Evolutionary conservation across 2,329 filamentous ascomycete genomes (phyloP).

Genomic region (Anthostomella pinea): DNA sequence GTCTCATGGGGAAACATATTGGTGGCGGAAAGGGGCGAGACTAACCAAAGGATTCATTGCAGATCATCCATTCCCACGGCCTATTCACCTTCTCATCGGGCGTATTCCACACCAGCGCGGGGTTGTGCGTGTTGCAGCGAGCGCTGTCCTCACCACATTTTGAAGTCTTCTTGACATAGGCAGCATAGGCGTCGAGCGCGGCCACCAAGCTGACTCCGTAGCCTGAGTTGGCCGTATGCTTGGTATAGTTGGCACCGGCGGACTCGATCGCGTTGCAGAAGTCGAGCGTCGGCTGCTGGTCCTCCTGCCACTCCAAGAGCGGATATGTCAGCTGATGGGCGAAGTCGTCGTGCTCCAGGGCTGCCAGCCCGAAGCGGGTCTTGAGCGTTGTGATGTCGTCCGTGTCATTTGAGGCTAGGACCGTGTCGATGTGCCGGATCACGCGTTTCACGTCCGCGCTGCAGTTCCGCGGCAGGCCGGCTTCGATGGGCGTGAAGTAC

Average conservation of each 20-base stretch:
- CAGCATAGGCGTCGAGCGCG: conserved; percentile 41
- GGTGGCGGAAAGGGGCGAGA: conserved; percentile 5
- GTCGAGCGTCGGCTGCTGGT: conserved; percentile 30
- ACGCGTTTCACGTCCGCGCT: conserved; percentile 44
- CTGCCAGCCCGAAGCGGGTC: conserved; percentile 38
- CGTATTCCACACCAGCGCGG: conserved; percentile 35
- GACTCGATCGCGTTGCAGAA: conserved; percentile 37
- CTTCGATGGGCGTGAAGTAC: conserved; percentile 46
- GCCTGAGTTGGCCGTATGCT: conserved; percentile 3
- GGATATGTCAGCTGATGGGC: conserved; percentile 42
- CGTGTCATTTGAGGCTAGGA: conserved; percentile 34
- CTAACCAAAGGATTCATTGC: conserved; percentile 40
- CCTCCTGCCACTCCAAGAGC: conserved; percentile 37
- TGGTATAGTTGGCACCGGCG: conserved; percentile 9
- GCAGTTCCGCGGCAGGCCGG: conserved; percentile 48
- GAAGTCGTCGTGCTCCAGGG: conserved; percentile 35
- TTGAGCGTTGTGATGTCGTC: conserved; percentile 38
- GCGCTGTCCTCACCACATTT: conserved; percentile 36
- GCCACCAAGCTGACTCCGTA: conserved; percentile 40
- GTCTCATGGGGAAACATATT: not conserved
- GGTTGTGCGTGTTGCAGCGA: conserved; percentile 41
- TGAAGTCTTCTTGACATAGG: conserved; percentile 33
- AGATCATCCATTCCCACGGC: conserved; percentile 46
- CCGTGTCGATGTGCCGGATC: conserved; percentile 44
- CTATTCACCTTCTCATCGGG: conserved; percentile 32